Conservation (phyloP, 202 grass and related monocot species). For the Zoysia matrella region DNA sequence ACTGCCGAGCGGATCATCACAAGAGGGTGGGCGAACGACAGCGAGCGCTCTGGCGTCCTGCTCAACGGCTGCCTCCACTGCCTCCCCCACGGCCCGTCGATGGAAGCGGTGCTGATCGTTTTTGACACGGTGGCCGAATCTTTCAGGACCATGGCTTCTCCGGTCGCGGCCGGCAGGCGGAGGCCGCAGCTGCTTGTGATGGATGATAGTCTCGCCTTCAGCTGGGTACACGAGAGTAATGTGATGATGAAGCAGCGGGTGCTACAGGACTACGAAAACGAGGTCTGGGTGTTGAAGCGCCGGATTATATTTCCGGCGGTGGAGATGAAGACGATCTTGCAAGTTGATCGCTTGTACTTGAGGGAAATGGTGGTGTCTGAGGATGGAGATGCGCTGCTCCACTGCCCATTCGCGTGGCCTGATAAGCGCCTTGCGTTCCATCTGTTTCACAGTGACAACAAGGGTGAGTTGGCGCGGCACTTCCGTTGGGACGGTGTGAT, state of each 20-base stretch:
- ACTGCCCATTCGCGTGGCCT: not conserved
- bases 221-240: not conserved
- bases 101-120: not conserved
- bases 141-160: not conserved
- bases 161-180: not conserved
- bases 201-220: not conserved
- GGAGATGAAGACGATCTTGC: not conserved
- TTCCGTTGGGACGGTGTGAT: not conserved
- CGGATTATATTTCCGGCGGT: not conserved
- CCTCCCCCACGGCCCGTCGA: not conserved
- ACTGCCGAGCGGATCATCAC: too few species aligned
- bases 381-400: not conserved
- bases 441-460: not conserved
- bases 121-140: not conserved
- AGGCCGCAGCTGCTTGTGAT: not conserved
- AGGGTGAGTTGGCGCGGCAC: not conserved
- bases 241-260: not conserved
- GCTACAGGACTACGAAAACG: constrained; percentile 11
- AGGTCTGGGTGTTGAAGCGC: constrained; percentile 7
- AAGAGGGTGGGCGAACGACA: not conserved
- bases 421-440: too few species aligned
- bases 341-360: not conserved
- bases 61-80: not conserved
- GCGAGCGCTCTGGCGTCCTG: rapidly evolving
- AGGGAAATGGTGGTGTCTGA: not conserved